phyloP scores from a whole-genome alignment of 1,284 basidiomycete species.

The Trichosporon coremiiforme region DNA sequence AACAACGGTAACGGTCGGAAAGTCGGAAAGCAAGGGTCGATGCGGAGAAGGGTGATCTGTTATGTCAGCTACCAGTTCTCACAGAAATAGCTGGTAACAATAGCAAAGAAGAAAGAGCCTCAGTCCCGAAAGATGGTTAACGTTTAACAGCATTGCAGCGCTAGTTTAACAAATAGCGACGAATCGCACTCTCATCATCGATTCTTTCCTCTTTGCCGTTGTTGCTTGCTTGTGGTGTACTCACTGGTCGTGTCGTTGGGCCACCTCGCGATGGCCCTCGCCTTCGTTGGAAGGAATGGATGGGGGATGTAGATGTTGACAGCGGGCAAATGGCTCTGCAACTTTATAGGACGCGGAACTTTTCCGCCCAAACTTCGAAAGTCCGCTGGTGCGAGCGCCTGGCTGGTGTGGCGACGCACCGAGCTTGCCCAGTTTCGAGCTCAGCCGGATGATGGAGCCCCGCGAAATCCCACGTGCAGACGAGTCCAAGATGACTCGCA shows the following conservation, averaged over 20 bases:
- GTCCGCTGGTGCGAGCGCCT: constrained; percentile 11
- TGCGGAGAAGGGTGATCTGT: background rate
- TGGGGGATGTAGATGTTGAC: background rate
- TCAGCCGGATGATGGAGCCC: background rate
- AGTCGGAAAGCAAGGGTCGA: too few relatives aligned
- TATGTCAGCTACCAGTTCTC: background rate
- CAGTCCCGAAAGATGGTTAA: constrained; percentile 99
- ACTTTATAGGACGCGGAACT: constrained; percentile 12
- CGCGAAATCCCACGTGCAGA: background rate
- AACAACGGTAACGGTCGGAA: too few relatives aligned
- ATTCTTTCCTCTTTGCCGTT: constrained; percentile 8
- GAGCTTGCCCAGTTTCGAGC: too few relatives aligned
- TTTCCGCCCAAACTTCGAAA: background rate
- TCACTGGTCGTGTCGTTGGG: constrained; percentile 5
- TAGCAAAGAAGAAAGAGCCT: constrained; percentile 40
- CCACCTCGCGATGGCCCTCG: constrained; percentile 13
- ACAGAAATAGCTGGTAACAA: background rate
- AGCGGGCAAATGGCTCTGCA: background rate
- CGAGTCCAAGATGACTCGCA: constrained; percentile 10
- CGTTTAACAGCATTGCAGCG: constrained; percentile 72
- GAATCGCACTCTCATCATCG: constrained; percentile 70
- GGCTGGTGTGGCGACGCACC: constrained; percentile 4
- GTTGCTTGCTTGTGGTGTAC: background rate
- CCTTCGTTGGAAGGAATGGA: background rate
- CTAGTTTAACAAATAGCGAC: constrained; percentile 50